phyloP scores from a whole-genome alignment of 208 protist species.

The Borovskyia barvae region DNA sequence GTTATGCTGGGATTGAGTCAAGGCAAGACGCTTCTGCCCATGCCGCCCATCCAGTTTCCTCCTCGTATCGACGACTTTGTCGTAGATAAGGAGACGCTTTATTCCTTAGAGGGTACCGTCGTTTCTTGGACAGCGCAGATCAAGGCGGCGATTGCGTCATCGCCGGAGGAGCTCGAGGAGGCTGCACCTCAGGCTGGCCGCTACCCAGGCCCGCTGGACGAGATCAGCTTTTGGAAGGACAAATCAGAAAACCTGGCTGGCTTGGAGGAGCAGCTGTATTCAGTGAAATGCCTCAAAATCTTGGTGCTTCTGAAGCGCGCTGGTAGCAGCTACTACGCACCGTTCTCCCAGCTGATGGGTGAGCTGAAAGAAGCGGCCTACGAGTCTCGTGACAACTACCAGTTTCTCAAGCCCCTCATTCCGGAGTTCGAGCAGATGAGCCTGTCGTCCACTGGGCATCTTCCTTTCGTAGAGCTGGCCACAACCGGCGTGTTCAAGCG shows the following conservation, averaged over 20 bases:
- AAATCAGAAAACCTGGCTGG: constrained; percentile 93
- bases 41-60: constrained; percentile 89
- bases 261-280: constrained; percentile 93
- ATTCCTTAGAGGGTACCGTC: constrained; percentile 90
- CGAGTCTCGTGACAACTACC: constrained; percentile 91
- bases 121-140: constrained; percentile 94
- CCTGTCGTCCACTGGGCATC: constrained; percentile 39
- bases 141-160: constrained; percentile 81
- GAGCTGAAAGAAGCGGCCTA: constrained; percentile 85
- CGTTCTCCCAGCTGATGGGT: constrained; percentile 86
- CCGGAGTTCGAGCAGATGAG: constrained; percentile 86
- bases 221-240: constrained; percentile 95
- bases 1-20: constrained; percentile 92
- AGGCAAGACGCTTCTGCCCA: constrained; percentile 92
- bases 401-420: constrained; percentile 87
- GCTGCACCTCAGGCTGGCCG: constrained; percentile 43
- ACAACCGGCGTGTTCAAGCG: constrained; percentile 82
- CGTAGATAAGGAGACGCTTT: constrained; percentile 89
- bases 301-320: constrained; percentile 91
- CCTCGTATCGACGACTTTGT: constrained; percentile 69
- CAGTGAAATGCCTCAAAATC: constrained; percentile 90
- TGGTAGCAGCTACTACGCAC: constrained; percentile 87
- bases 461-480: constrained; percentile 78
- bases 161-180: constrained; percentile 84
- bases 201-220: constrained; percentile 92